A percentile compares a stretch with the other conserved stretches of the same genome.
These are phyloP conservation scores for Corchorus capsularis DNA, from an alignment of 345 rosid genomes.

Conservation along the genomic window DNA sequence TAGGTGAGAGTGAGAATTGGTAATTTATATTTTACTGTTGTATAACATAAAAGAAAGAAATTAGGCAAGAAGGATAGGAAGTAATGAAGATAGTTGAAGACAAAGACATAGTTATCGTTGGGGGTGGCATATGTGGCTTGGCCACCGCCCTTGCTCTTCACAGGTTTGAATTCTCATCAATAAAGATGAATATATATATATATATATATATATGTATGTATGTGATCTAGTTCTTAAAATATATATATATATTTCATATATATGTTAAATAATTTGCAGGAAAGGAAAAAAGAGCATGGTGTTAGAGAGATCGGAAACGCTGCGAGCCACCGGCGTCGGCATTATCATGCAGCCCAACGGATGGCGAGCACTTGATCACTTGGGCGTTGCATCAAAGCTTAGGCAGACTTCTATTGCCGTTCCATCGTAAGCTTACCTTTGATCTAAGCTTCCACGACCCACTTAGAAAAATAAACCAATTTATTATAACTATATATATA, in stretches of 20 bases:
- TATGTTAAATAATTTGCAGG: conserved; percentile 28
- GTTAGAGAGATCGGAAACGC: conserved; percentile 49
- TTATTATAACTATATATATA: too few relatives aligned
- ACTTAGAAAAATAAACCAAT: too few relatives aligned
- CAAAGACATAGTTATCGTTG: conserved; percentile 47
- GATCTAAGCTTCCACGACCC: background rate
- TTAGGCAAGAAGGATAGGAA: background rate
- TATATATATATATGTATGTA: too few relatives aligned
- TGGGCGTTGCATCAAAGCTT: conserved; percentile 52
- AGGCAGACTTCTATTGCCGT: conserved; percentile 33
- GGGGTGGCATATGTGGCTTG: conserved; percentile 69
- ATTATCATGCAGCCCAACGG: conserved; percentile 56
- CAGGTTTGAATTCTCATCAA: conserved; percentile 30
- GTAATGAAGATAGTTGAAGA: conserved; percentile 24
- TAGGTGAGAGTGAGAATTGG: too few relatives aligned
- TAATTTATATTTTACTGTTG: too few relatives aligned
- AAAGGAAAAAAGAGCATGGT: conserved; percentile 59
- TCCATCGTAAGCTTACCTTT: conserved; percentile 1
- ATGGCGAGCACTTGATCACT: conserved; percentile 63
- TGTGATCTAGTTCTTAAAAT: too few relatives aligned
- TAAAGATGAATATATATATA: too few relatives aligned
- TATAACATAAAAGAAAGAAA: background rate
- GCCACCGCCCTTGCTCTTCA: conserved; percentile 66
- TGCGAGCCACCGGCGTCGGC: conserved; percentile 50
- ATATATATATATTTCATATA: background rate